Evolutionary conservation across 2,329 filamentous ascomycete species (phyloP), one percentile per base, ranked within the genome.

Genomic region (Fusarium ramigenum): DNA sequence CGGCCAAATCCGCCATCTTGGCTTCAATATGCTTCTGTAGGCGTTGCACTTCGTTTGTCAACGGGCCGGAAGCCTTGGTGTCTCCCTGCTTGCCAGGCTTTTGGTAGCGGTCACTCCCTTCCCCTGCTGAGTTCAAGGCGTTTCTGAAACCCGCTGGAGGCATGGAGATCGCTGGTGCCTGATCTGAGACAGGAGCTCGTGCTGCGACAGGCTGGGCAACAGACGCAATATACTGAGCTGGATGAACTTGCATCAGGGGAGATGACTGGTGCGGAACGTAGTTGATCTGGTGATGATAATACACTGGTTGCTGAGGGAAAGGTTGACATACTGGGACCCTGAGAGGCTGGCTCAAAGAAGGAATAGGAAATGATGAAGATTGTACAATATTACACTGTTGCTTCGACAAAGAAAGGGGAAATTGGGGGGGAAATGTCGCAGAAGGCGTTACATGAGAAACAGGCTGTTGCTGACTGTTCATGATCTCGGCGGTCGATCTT

Each of bases 1-100:
- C 67, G 6, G 77, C 72, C 23, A 82, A 54, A n/a, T 72, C 66
- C 15, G 67, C 63, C 64, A 77, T 75, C 50, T 77, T 78, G 5
- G 62, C 56, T 30, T 81, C 77, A 21, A 82, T 75, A 7, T 73
- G 37, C 28, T 50, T 69, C 60, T 82, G 80, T 18, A 82, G 71
- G 12, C 59, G 57, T 34, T 77, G 73, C 23, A 82, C 46, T 8
- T 79, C 67, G 23, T 70, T 72, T 23, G 69, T 54, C 58, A 71
- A 67, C 4, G 63, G 54, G 3, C 60, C 70, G n/a, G 75, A 65
- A 19, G 5, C 6, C 10, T 37, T 32, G 18, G 16, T 21, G 25
- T 37, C 59, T 10, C 63, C 32, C 16, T 44, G 25, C 49, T 39
- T 50, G 21, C 40, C 39, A 15, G 49, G 37, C 11, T 60, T 44